These are phyloP conservation scores for Clathrus columnatus DNA, from an alignment of 768 basidiomycete species.

Conservation along the genomic window DNA sequence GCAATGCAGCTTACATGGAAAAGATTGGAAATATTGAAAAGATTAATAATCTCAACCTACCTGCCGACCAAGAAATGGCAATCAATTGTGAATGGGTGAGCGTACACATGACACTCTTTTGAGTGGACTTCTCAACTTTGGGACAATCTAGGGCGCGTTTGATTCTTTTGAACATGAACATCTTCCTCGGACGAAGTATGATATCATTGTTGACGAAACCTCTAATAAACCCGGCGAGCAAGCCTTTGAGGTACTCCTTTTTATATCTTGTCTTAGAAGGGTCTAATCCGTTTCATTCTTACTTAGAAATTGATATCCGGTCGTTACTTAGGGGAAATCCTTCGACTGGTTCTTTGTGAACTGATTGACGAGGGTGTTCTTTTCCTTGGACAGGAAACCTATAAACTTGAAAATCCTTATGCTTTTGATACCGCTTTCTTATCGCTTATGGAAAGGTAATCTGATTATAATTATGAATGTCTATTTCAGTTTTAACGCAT, in stretches of 20 bases:
- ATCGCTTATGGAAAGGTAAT: constrained; percentile 89
- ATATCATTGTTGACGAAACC: constrained; percentile 80
- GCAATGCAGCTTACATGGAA: constrained; percentile 98
- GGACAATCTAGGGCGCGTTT: constrained; percentile 70
- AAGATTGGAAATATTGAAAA: constrained; percentile 78
- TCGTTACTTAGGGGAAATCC: constrained; percentile 91
- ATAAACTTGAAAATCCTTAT: constrained; percentile 93
- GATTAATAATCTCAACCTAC: constrained; percentile 65
- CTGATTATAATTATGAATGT: background rate
- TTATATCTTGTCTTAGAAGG: background rate
- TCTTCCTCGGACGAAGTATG: constrained; percentile 92
- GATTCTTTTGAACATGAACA: constrained; percentile 94
- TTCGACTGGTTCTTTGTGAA: constrained; percentile 90
- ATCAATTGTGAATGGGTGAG: constrained; percentile 97
- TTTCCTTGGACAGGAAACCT: constrained; percentile 97
- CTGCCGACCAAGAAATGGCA: constrained; percentile 63
- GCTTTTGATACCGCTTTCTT: constrained; percentile 95
- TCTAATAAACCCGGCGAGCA: constrained; percentile 98
- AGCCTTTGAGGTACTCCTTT: constrained; percentile 63
- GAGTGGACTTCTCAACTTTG: background rate
- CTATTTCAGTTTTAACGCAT: background rate
- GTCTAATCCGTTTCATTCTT: constrained; percentile 8
- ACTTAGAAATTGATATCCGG: constrained; percentile 90
- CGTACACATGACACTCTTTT: constrained; percentile 4
- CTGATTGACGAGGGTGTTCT: constrained; percentile 94